A percentile compares a stretch with the other conserved stretches of the same genome.
These are phyloP conservation scores for Dendrocalamus latiflorus DNA, from an alignment of 202 grass and related monocot genomes.

Conservation along the genomic window DNA sequence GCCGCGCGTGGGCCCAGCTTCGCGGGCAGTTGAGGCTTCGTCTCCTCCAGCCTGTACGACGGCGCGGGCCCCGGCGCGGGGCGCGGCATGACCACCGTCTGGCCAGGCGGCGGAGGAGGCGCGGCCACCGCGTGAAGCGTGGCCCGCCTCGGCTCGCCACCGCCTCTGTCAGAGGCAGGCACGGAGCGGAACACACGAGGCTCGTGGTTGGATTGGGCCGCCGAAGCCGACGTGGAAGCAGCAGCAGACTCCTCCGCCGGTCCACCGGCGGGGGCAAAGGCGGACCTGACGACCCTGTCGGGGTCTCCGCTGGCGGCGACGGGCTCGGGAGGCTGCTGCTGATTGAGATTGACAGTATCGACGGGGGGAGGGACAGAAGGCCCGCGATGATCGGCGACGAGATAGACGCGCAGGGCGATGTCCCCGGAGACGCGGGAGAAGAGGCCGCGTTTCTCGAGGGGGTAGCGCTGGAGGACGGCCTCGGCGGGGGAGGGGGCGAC, in stretches of 20 bases:
- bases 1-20: slow-evolving; percentile 27
- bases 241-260: not conserved
- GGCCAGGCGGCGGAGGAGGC: slow-evolving; percentile 8
- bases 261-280: not conserved
- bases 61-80: not conserved
- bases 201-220: not conserved
- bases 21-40: slow-evolving; percentile 31
- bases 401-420: slow-evolving; percentile 62
- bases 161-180: not conserved
- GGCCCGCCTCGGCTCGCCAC: not conserved
- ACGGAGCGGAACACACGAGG: slow-evolving; percentile 33
- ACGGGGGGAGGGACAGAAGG: too few relatives aligned
- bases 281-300: not conserved
- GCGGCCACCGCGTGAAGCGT: slow-evolving; percentile 31
- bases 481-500: too few relatives aligned
- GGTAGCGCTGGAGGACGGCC: too few relatives aligned
- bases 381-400: not conserved
- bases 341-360: not conserved
- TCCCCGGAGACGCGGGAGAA: slow-evolving; percentile 81
- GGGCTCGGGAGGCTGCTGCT: not conserved
- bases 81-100: slow-evolving; percentile 15
- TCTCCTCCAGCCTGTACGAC: slow-evolving; percentile 29
- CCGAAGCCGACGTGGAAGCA: not conserved
- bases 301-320: not conserved
- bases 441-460: slow-evolving; percentile 68